Conservation (phyloP, 176 grass and related monocot species). For the Pontederia crassipes region DNA sequence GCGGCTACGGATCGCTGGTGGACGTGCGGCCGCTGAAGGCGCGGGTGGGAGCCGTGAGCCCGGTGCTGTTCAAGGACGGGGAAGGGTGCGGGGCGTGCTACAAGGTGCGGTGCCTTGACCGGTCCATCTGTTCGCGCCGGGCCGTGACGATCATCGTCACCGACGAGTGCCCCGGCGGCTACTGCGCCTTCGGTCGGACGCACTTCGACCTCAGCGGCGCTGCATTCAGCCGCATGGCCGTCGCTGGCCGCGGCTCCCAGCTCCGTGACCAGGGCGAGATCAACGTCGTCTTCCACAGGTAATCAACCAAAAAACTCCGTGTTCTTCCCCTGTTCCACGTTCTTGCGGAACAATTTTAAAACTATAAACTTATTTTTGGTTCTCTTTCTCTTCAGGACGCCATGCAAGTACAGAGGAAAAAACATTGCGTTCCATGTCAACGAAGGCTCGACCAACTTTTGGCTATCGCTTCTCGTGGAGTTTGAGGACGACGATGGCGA, state of each 20-base stretch:
- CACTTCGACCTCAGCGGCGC: slow-evolving; percentile 99
- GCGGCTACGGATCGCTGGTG: slow-evolving; percentile 91
- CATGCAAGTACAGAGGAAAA: slow-evolving; percentile 78
- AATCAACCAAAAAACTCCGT: background rate
- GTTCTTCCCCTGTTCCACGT: too few species aligned
- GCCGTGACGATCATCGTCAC: slow-evolving; percentile 91
- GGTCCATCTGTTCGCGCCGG: slow-evolving; percentile 66
- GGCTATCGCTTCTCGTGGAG: slow-evolving; percentile 89
- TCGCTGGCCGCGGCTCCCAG: slow-evolving; percentile 38
- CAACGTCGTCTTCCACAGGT: slow-evolving; percentile 61
- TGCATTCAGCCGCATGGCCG: slow-evolving; percentile 77
- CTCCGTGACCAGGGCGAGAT: slow-evolving; percentile 74
- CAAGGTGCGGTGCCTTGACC: slow-evolving; percentile 91
- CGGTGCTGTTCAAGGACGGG: slow-evolving; percentile 81
- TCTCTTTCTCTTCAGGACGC: slow-evolving; percentile 36
- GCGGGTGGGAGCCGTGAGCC: slow-evolving; percentile 87
- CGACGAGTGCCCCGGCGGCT: slow-evolving; percentile 83
- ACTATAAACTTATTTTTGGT: background rate
- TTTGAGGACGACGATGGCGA: slow-evolving; percentile 92
- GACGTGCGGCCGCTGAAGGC: slow-evolving; percentile 83
- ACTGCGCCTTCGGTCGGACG: slow-evolving; percentile 46
- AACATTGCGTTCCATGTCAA: slow-evolving; percentile 90
- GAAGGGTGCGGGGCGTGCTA: slow-evolving; percentile 98
- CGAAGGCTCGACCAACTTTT: slow-evolving; percentile 82
- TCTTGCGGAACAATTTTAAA: background rate